These are phyloP conservation scores for Penicillium pancosmium DNA, from an alignment of 495 filamentous ascomycete species.

Conservation along the genomic window DNA sequence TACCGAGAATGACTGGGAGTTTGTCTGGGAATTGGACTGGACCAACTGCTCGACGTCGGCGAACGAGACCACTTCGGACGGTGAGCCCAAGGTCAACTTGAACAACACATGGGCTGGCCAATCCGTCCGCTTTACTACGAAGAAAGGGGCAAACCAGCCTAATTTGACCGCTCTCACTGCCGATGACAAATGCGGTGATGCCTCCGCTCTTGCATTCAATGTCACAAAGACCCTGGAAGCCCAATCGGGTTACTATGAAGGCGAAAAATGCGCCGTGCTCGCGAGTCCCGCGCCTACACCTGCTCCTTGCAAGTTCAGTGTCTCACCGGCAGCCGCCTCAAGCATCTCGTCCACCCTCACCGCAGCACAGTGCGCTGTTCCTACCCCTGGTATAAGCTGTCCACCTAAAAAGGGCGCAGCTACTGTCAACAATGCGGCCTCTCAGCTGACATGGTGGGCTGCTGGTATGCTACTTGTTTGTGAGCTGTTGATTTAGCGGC, in stretches of 20 bases:
- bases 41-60: slow-evolving; percentile 12
- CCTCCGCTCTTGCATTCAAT: slow-evolving; percentile 3
- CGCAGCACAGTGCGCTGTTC: not conserved
- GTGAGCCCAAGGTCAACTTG: slow-evolving; percentile 6
- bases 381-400: slow-evolving; percentile 6
- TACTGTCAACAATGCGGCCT: slow-evolving; percentile 4
- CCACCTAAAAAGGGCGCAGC: slow-evolving; percentile 9
- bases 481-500: slow-evolving; percentile 2
- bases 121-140: slow-evolving; percentile 10
- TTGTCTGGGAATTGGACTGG: slow-evolving; percentile 10
- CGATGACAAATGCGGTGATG: slow-evolving; percentile 11
- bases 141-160: slow-evolving; percentile 5
- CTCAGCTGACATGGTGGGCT: slow-evolving; percentile 7
- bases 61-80: slow-evolving; percentile 8
- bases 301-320: slow-evolving; percentile 11
- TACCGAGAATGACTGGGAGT: slow-evolving; percentile 11
- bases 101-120: not conserved
- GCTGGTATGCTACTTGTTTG: slow-evolving; percentile 6
- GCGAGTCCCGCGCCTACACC: slow-evolving; percentile 9
- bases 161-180: slow-evolving; percentile 8
- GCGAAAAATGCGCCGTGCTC: slow-evolving; percentile 12
- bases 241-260: not conserved
- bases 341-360: slow-evolving; percentile 8
- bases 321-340: slow-evolving; percentile 8
- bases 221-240: slow-evolving; percentile 9